phyloP scores from a whole-genome alignment of 768 basidiomycete genomes.

The Russula abietina region DNA sequence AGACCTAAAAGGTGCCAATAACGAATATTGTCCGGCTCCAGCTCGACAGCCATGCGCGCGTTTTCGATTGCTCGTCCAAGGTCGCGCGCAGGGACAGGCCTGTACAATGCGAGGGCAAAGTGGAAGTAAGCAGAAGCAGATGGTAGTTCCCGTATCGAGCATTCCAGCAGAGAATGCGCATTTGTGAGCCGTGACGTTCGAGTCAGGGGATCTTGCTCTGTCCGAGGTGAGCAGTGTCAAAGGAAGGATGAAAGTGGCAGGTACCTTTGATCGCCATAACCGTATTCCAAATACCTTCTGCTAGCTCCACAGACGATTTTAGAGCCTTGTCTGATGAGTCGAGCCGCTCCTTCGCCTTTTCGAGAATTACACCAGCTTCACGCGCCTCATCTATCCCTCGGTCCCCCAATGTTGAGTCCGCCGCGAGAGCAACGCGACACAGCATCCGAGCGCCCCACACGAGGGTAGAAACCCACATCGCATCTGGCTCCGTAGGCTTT shows the following conservation, averaged over 20 bases:
- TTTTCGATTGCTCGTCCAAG: conserved; percentile 60
- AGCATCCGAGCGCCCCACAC: conserved; percentile 75
- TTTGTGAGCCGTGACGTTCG: conserved; percentile 54
- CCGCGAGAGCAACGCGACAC: conserved; percentile 42
- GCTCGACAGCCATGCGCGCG: conserved; percentile 69
- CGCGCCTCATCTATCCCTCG: conserved; percentile 49
- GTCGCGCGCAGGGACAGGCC: conserved; percentile 57
- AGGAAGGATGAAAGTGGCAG: conserved; percentile 12
- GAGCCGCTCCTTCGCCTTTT: conserved; percentile 53
- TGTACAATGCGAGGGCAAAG: conserved; percentile 67
- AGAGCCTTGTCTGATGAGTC: conserved; percentile 45
- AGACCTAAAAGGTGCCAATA: conserved; percentile 92
- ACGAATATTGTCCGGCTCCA: conserved; percentile 53
- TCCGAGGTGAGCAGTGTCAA: not conserved
- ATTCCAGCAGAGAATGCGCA: conserved; percentile 47
- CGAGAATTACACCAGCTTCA: conserved; percentile 57
- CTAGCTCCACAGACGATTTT: conserved; percentile 53
- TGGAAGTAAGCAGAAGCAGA: conserved; percentile 66
- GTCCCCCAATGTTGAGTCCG: conserved; percentile 15
- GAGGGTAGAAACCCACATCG: conserved; percentile 69
- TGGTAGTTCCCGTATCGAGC: conserved; percentile 43
- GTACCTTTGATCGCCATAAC: conserved; percentile 66
- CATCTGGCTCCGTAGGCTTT: conserved; percentile 57
- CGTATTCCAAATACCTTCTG: conserved; percentile 68
- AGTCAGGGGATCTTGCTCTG: conserved; percentile 61